Evolutionary conservation across 768 basidiomycete genomes (phyloP), one percentile per base, ranked within the genome.

Genomic region (Boletus speciosus): DNA sequence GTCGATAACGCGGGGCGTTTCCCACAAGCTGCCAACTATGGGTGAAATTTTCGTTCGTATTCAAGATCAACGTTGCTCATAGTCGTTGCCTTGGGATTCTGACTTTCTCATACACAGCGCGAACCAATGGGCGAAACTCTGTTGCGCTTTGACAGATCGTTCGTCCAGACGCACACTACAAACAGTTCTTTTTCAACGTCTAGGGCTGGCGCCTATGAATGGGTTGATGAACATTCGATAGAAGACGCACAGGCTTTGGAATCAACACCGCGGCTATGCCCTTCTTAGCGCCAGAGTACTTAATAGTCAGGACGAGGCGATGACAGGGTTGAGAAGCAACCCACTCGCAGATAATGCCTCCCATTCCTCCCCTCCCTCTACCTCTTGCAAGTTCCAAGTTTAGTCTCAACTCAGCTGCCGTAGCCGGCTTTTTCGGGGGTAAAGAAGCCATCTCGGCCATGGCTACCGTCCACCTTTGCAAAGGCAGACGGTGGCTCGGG

Each of bases 371-470:
- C 43, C 43, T 63, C 52, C 2, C 5, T 9, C 27, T 6, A 9
- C 58, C 68, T 32, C 50, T 66, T 35, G 10, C 36, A 3, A 0
- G 16, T 15, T n/a, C 52, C 16, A 48, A 43, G 27, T 66, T 68
- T 37, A 40, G n/a, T 4, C 64, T 73, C 38, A 62, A 73, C 34
- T 43, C 65, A 0, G 61, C 69, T 7, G 72, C 69, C 5, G 60
- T 73, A 9, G 68, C 71, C 8, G 72, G 71, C 8, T 67, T 74
- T 35, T 72, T 73, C 6, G 73, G 73, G 3, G 71, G 72, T 6
- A 61, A 74, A 19, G 73, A 73, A 48, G 71, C 72, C n/a, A 59
- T 73, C 34, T 57, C 67, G 9, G 71, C 72, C 16, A 73, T 73
- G 69, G 59, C 65, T 10, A 65, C 63, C 4, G 65, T 73, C 23